Percentiles rank a stretch among this genome's conserved stretches.
Evolutionary conservation across 345 rosid species (phyloP).

Genomic region (Gossypium arboreum): DNA sequence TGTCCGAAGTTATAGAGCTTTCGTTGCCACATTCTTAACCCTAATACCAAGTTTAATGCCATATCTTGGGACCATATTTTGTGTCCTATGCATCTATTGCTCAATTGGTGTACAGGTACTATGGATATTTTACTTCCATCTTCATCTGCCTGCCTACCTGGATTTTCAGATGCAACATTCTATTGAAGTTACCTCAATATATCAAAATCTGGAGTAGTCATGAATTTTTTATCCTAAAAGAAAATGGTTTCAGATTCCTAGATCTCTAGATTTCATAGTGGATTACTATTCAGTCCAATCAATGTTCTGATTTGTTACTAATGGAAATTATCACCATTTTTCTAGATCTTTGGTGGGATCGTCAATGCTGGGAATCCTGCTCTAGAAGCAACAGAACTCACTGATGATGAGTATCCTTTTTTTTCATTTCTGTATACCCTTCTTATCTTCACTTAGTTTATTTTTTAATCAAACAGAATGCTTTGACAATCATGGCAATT

Average conservation of each 20-base stretch:
- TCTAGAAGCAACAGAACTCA: conserved; percentile 56
- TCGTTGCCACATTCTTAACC: conserved; percentile 82
- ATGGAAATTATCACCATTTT: conserved; percentile 1
- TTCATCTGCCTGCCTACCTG: neutral
- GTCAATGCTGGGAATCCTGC: conserved; percentile 81
- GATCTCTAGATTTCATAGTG: neutral
- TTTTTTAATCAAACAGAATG: neutral
- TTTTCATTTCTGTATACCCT: conserved; percentile 5
- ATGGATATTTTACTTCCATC: neutral
- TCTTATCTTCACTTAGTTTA: neutral
- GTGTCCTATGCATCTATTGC: conserved; percentile 84
- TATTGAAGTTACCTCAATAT: neutral
- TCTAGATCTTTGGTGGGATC: conserved; percentile 84
- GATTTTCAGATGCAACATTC: neutral
- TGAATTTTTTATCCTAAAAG: conserved; percentile 1
- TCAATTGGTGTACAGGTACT: conserved; percentile 91
- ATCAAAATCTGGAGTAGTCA: neutral
- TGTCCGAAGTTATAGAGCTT: conserved; percentile 72
- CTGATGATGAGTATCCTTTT: conserved; percentile 82
- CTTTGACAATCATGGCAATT: neutral
- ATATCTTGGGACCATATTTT: conserved; percentile 81
- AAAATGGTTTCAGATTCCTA: neutral
- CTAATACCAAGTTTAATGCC: conserved; percentile 97
- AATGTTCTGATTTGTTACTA: neutral
- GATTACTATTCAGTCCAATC: conserved; percentile 7